phyloP scores from a whole-genome alignment of 257 asterid species.

The Solanum rostratum region DNA sequence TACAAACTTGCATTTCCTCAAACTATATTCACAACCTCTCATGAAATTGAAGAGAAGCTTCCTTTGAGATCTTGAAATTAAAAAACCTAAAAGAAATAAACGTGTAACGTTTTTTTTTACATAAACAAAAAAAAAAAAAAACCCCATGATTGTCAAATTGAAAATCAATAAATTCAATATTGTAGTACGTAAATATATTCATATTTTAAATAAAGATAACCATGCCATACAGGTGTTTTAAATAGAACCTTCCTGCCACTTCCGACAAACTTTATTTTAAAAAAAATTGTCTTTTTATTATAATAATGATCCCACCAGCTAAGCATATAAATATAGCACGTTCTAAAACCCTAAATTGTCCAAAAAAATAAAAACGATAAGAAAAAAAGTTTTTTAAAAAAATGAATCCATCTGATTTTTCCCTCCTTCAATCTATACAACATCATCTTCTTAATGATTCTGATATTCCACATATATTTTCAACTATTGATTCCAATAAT shows the following conservation, averaged over 20 bases:
- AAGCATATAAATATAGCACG: not conserved
- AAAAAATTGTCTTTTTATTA: not conserved
- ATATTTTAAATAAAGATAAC: not conserved
- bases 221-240: not conserved
- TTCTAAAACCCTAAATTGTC: not conserved
- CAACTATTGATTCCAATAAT: not conserved
- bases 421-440: constrained; percentile 27
- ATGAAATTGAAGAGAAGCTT: not conserved
- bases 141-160: not conserved
- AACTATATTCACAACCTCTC: not conserved
- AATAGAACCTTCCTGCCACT: not conserved
- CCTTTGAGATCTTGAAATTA: not conserved
- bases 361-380: too few species aligned
- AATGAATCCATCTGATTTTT: not conserved
- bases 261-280: not conserved
- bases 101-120: not conserved
- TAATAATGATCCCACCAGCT: not conserved
- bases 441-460: constrained; percentile 23
- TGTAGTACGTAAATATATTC: not conserved
- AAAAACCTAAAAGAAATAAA: not conserved
- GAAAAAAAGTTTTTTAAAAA: not conserved
- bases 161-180: not conserved
- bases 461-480: constrained; percentile 7
- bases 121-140: not conserved
- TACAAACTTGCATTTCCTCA: not conserved